Evolutionary conservation across 371 early-diverging fungal genomes (phyloP).

Genomic region (Lichtheimia hyalospora): DNA sequence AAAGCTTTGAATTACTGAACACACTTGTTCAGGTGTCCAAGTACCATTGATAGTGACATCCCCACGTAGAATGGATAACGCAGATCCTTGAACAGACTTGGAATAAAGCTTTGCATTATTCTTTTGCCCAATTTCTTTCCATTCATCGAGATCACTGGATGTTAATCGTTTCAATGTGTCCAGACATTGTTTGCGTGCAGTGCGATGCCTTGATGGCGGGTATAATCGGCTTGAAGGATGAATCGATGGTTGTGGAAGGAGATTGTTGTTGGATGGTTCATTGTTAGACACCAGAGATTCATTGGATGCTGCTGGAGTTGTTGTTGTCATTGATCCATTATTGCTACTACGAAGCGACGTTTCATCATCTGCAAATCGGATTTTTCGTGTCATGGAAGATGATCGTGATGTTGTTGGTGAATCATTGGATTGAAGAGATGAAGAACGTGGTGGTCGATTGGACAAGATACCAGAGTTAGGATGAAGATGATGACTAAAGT

Average conservation of each 20-base stretch:
- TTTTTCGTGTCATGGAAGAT: slow-evolving; percentile 11
- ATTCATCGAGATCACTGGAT: slow-evolving; percentile 38
- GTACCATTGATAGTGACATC: slow-evolving; percentile 42
- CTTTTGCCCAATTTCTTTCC: slow-evolving; percentile 43
- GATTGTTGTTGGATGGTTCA: too few species aligned
- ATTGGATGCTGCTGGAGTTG: not conserved
- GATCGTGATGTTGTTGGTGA: slow-evolving; percentile 18
- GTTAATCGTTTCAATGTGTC: slow-evolving; percentile 44
- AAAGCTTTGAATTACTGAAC: slow-evolving; percentile 50
- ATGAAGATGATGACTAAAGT: slow-evolving; percentile 3
- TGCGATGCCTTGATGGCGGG: slow-evolving; percentile 37
- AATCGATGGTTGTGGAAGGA: not conserved
- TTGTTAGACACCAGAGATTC: not conserved
- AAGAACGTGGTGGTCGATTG: slow-evolving; percentile 18
- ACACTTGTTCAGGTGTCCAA: slow-evolving; percentile 58
- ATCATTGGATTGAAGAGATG: slow-evolving; percentile 8
- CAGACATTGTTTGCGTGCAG: slow-evolving; percentile 32
- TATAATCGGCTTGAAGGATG: slow-evolving; percentile 19
- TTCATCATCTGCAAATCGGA: slow-evolving; percentile 19
- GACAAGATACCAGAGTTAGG: slow-evolving; percentile 9
- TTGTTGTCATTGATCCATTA: not conserved
- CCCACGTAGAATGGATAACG: slow-evolving; percentile 53
- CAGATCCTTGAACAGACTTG: slow-evolving; percentile 39
- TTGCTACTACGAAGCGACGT: not conserved
- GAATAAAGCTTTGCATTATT: slow-evolving; percentile 47